Evolutionary conservation across 2,329 filamentous ascomycete genomes (phyloP), one percentile per base, ranked within the genome.

Genomic region (Exophiala spinifera): DNA sequence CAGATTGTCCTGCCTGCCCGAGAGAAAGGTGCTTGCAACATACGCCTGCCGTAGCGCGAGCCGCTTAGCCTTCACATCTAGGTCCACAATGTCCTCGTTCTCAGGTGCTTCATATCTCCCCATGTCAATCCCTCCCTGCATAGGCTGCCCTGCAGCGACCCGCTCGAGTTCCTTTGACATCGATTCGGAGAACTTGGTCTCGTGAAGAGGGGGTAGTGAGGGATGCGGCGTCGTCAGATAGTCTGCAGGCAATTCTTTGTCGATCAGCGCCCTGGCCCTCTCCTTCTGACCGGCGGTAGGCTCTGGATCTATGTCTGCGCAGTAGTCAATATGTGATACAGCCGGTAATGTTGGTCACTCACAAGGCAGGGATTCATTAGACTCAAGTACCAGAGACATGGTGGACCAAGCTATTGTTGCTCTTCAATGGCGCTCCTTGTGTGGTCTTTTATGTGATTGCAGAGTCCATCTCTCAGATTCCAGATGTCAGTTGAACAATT

Each of bases 31-130:
- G 37, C 77, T 78, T 47, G 78, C 78, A 0, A 77, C 77, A 67
- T 85, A 84, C 19, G 83, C 81, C 60, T 76, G 75, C 48, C 74
- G 74, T 45, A 85, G 68, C 1, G 76, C 75, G 34, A 72, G 64
- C 47, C 72, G 73, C 80, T 80, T 83, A 54, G 74, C 72, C 5
- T 69, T 66, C 4, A 63, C 49, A 28, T 62, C 53, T 14, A 64
- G 63, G 36, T 65, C 64, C 36, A 60, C 59, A 37, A 73, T 74
- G 13, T 81, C 76, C 31, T 81, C 72, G 17, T 39, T 39, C 11
- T 88, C 82, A 33, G 89, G 83, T 2, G 85, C 82, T 72, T 96
- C 89, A 80, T 97, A 97, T 63, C 91, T 89, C 40, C 81, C 75
- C 15, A 90, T 77, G 70, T 96, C 88, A 64, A 95, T 84, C 50